phyloP scores from a whole-genome alignment of 1,284 basidiomycete species.

The Coniophora puteana region DNA sequence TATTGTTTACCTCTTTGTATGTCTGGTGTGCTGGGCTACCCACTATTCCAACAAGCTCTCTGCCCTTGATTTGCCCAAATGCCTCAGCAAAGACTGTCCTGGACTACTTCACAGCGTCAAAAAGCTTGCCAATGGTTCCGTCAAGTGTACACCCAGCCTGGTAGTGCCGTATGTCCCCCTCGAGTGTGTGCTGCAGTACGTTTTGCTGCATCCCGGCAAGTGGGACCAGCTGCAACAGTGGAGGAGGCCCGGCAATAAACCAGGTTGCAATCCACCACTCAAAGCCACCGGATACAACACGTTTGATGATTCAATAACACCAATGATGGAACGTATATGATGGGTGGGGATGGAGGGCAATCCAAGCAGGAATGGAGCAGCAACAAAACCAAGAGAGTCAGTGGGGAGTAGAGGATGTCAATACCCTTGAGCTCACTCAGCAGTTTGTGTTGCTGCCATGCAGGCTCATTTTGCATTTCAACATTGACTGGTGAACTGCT shows the following conservation, averaged over 20 bases:
- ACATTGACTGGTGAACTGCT: not conserved
- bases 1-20: constrained; percentile 1
- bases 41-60: not conserved
- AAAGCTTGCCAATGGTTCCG: too few species aligned
- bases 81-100: too few species aligned
- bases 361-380: not conserved
- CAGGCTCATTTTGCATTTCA: not conserved
- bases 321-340: not conserved
- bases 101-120: too few species aligned
- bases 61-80: too few species aligned
- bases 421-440: not conserved
- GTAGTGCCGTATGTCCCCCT: too few species aligned
- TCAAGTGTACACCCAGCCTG: too few species aligned
- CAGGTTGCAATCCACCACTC: not conserved
- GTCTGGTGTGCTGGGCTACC: not conserved
- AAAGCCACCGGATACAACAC: not conserved
- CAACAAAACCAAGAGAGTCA: not conserved
- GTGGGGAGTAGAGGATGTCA: not conserved
- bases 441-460: constrained; percentile 1
- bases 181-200: not conserved
- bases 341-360: not conserved
- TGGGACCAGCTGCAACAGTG: not conserved
- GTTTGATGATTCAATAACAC: not conserved
- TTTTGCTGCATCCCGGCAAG: not conserved
- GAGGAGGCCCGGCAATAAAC: not conserved